Evolutionary conservation across 176 grass and related monocot species (phyloP).

Genomic region (Pontederia crassipes): DNA sequence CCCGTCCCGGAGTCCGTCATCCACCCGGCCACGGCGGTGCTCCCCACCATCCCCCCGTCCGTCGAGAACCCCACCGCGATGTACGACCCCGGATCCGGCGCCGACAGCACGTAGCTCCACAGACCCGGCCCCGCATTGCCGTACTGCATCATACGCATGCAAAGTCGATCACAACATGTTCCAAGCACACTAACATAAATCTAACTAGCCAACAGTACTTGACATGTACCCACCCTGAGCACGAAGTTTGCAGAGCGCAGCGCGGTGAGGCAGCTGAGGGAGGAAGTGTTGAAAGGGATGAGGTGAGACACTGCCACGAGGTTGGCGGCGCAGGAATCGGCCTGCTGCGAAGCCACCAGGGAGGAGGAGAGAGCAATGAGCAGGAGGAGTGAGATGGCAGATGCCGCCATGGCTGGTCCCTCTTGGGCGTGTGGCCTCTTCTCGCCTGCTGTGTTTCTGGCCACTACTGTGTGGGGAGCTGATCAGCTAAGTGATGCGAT

Average conservation of each 20-base stretch:
- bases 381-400: neutral
- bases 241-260: neutral
- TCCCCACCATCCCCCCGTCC: slow-evolving; percentile 76
- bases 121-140: slow-evolving; percentile 48
- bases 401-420: neutral
- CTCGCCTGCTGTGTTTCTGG: too few species aligned
- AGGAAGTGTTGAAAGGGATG: slow-evolving; percentile 12
- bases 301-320: neutral
- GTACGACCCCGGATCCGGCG: slow-evolving; percentile 54
- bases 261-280: neutral
- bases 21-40: slow-evolving; percentile 78
- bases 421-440: too few species aligned
- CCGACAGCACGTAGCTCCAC: slow-evolving; percentile 91
- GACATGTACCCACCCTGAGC: neutral
- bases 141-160: slow-evolving; percentile 30
- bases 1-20: slow-evolving; percentile 23
- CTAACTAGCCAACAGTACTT: too few species aligned
- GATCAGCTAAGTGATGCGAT: too few species aligned
- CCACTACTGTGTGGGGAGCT: too few species aligned
- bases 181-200: too few species aligned
- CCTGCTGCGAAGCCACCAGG: neutral
- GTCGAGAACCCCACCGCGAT: slow-evolving; percentile 67
- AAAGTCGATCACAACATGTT: too few species aligned
- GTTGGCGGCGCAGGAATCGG: slow-evolving; percentile 3
- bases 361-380: neutral